Evolutionary conservation across 1,139 yeast species (phyloP).

Genomic region (Arxiozyma telluris): DNA sequence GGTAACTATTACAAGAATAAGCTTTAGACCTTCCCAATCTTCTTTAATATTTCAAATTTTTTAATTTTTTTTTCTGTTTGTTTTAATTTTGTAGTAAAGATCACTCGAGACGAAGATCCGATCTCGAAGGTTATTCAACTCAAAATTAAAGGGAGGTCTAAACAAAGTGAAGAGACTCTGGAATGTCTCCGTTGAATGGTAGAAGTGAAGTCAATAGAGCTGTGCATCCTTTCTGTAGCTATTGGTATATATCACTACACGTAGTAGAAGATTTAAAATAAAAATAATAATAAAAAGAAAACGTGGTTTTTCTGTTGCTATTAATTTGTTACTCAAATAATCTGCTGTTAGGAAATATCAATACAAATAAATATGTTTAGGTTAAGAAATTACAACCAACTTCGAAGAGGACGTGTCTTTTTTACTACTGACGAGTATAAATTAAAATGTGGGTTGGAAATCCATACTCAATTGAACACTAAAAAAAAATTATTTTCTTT

Average conservation of each 20-base stretch:
- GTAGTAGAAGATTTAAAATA: too few relatives aligned
- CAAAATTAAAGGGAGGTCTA: not conserved
- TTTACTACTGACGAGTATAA: constrained; percentile 18
- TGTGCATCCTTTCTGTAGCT: too few relatives aligned
- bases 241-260: too few relatives aligned
- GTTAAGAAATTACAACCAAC: not conserved
- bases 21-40: not conserved
- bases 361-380: not conserved
- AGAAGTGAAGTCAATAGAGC: too few relatives aligned
- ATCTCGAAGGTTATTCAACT: not conserved
- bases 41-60: too few relatives aligned
- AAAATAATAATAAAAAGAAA: too few relatives aligned
- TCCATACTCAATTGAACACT: constrained; percentile 83
- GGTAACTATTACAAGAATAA: too few relatives aligned
- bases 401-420: not conserved
- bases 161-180: not conserved
- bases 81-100: not conserved
- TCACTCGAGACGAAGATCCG: not conserved
- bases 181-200: too few relatives aligned
- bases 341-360: too few relatives aligned
- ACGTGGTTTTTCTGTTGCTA: too few relatives aligned
- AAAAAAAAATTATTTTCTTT: constrained; percentile 64
- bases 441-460: constrained; percentile 82
- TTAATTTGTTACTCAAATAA: too few relatives aligned
- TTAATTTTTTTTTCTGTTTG: too few relatives aligned